Percentiles rank a stretch among this genome's conserved stretches.
Conservation (phyloP, 305 asterid genomes). For the Lippia alba region DNA sequence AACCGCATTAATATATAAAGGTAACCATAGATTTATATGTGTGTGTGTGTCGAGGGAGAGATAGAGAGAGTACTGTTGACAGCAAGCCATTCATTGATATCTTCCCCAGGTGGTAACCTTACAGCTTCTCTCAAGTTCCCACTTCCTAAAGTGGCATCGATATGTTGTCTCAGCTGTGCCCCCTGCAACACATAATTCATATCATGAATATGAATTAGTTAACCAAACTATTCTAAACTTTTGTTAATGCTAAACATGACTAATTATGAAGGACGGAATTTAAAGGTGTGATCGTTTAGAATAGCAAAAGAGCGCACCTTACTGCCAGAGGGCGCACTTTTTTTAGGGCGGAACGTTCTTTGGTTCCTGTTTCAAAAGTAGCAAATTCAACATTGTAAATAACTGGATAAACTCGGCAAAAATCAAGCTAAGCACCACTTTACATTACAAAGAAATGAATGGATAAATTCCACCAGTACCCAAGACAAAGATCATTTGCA, state of each 20-base stretch:
- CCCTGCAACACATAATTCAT: slow-evolving; percentile 58
- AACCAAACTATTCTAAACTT: too few species aligned
- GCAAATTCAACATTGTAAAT: slow-evolving; percentile 27
- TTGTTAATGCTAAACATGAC: too few species aligned
- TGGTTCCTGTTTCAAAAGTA: slow-evolving; percentile 65
- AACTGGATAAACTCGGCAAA: slow-evolving; percentile 6
- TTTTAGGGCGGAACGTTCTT: slow-evolving; percentile 89
- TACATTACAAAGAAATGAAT: slow-evolving; percentile 1
- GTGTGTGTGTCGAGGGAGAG: slow-evolving; percentile 14
- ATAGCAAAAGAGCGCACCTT: slow-evolving; percentile 53
- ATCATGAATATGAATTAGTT: too few species aligned
- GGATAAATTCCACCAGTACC: neutral
- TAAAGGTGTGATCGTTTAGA: neutral
- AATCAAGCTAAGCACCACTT: slow-evolving; percentile 8
- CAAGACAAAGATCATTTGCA: neutral
- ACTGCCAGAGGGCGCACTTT: slow-evolving; percentile 90
- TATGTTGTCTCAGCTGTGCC: slow-evolving; percentile 86
- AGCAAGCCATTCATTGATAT: slow-evolving; percentile 93
- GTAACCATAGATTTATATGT: neutral
- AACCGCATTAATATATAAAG: too few species aligned
- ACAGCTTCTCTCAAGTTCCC: slow-evolving; percentile 96
- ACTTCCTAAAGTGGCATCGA: slow-evolving; percentile 90
- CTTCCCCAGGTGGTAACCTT: slow-evolving; percentile 92
- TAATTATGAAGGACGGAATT: neutral
- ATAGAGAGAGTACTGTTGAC: slow-evolving; percentile 70